phyloP scores from a whole-genome alignment of 768 basidiomycete species.

The Coprinopsis strossmayeri region DNA sequence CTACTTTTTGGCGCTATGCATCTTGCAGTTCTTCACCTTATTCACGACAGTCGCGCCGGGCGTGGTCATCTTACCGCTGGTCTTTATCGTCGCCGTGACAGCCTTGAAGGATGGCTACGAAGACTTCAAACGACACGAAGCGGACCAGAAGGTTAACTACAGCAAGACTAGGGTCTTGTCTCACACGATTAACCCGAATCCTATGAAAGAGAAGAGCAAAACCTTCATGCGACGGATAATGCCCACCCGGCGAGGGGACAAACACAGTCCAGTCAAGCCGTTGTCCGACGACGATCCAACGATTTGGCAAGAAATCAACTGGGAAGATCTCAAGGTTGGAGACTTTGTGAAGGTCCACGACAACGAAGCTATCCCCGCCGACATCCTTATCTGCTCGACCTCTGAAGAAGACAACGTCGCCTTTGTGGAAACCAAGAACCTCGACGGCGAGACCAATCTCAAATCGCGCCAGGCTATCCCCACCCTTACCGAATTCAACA shows the following conservation, averaged over 20 bases:
- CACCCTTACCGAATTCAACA: conserved; percentile 65
- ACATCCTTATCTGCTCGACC: conserved; percentile 83
- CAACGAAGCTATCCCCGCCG: conserved; percentile 82
- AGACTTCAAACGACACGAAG: conserved; percentile 95
- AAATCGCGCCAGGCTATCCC: conserved; percentile 85
- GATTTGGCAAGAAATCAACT: conserved; percentile 55
- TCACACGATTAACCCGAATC: conserved; percentile 67
- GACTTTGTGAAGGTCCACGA: conserved; percentile 86
- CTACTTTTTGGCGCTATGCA: conserved; percentile 82
- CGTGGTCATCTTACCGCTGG: conserved; percentile 83
- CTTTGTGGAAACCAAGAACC: conserved; percentile 92
- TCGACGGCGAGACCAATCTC: conserved; percentile 98
- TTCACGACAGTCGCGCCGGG: conserved; percentile 95
- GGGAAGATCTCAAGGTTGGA: conserved; percentile 90
- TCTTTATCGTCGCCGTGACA: conserved; percentile 82
- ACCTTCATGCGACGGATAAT: conserved; percentile 74
- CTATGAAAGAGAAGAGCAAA: conserved; percentile 60
- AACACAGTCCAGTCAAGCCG: too few relatives aligned
- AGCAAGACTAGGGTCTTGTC: conserved; percentile 54
- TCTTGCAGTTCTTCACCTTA: conserved; percentile 92
- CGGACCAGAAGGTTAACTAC: conserved; percentile 82
- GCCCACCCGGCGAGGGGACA: too few relatives aligned
- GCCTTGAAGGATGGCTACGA: conserved; percentile 94
- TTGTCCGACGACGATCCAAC: too few relatives aligned
- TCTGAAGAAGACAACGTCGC: conserved; percentile 92